A percentile compares a stretch with the other conserved stretches of the same genome.
These are phyloP conservation scores for Xylaria venustula DNA, from an alignment of 495 filamentous ascomycete species.

Conservation along the genomic window DNA sequence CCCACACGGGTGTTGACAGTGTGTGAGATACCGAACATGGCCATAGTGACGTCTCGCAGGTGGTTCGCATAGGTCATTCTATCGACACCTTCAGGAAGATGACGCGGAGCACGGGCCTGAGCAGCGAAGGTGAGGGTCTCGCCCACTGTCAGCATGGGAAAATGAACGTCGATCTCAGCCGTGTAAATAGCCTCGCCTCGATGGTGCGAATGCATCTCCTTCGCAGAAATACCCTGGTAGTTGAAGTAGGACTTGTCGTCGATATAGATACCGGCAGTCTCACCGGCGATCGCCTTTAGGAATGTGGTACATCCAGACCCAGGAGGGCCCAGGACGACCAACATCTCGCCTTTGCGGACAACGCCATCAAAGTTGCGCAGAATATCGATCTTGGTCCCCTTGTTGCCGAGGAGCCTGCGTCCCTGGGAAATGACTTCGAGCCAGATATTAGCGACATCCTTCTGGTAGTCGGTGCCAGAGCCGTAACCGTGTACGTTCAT, in stretches of 20 bases:
- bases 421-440: constrained; percentile 49
- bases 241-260: constrained; percentile 66
- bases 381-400: constrained; percentile 70
- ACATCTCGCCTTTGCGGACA: constrained; percentile 75
- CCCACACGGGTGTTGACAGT: constrained; percentile 76
- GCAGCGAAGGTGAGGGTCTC: constrained; percentile 81
- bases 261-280: constrained; percentile 70
- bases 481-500: constrained; percentile 78
- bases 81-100: constrained; percentile 59
- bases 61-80: constrained; percentile 60
- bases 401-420: constrained; percentile 48
- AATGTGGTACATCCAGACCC: constrained; percentile 79
- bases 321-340: constrained; percentile 74
- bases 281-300: constrained; percentile 75
- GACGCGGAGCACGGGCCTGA: constrained; percentile 60
- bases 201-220: constrained; percentile 66
- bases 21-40: constrained; percentile 73
- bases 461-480: constrained; percentile 76
- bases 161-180: constrained; percentile 78
- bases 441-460: constrained; percentile 66
- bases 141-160: constrained; percentile 76
- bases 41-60: constrained; percentile 74
- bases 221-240: constrained; percentile 64
- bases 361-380: constrained; percentile 75
- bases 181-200: constrained; percentile 81